These are phyloP conservation scores for Senna tora DNA, from an alignment of 306 rosid genomes.

Conservation along the genomic window DNA sequence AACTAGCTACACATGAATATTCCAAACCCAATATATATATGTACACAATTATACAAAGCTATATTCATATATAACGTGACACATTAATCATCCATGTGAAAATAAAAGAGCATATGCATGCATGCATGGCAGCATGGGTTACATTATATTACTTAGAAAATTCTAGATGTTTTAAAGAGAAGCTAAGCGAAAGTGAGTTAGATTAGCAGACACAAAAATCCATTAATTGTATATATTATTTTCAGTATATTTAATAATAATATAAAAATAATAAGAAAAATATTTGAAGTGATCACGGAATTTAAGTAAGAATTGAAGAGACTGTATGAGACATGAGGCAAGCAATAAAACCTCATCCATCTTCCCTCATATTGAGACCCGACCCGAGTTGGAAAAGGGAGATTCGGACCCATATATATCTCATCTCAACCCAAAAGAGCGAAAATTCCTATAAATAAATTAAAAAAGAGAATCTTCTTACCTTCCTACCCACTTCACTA, in stretches of 20 bases:
- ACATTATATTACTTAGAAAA: not conserved
- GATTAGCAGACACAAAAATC: not conserved
- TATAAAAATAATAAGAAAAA: not conserved
- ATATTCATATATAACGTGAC: not conserved
- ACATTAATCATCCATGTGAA: not conserved
- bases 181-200: not conserved
- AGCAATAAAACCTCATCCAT: conserved; percentile 5
- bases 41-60: not conserved
- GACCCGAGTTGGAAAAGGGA: conserved; percentile 35
- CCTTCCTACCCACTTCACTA: conserved; percentile 96
- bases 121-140: not conserved
- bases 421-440: conserved; percentile 19
- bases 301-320: conserved; percentile 27
- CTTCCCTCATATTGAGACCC: conserved; percentile 13
- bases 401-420: conserved; percentile 34
- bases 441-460: conserved; percentile 44
- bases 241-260: too few relatives aligned
- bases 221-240: too few relatives aligned
- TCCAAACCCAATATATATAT: too few relatives aligned
- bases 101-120: not conserved
- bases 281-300: conserved; percentile 35
- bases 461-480: conserved; percentile 85
- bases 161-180: not conserved
- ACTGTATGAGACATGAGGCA: not conserved
- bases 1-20: not conserved